These are phyloP conservation scores for Pseudogymnoascus sp. DNA, from an alignment of 2,329 filamentous ascomycete genomes.

Conservation along the genomic window DNA sequence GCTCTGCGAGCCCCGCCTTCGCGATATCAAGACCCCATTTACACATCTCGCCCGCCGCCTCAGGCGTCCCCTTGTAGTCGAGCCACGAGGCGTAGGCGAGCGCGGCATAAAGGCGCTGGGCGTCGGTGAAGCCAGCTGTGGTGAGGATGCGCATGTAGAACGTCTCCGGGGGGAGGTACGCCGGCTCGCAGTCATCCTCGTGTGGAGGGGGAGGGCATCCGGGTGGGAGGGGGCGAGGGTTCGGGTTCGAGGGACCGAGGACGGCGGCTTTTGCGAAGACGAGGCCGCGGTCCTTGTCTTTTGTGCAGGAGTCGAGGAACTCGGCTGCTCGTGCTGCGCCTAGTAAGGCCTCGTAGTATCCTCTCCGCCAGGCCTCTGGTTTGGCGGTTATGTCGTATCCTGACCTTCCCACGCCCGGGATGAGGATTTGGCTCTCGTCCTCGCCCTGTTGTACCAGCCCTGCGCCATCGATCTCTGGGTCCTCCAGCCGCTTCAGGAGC, in stretches of 20 bases:
- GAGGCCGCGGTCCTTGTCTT: constrained; percentile 56
- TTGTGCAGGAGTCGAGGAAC: constrained; percentile 70
- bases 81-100: constrained; percentile 79
- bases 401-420: constrained; percentile 46
- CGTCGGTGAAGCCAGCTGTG: constrained; percentile 68
- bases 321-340: constrained; percentile 68
- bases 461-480: constrained; percentile 58
- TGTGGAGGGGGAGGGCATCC: constrained; percentile 54
- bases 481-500: constrained; percentile 60
- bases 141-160: constrained; percentile 78
- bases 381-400: constrained; percentile 58
- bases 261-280: constrained; percentile 67
- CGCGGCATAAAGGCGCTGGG: constrained; percentile 73
- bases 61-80: constrained; percentile 61
- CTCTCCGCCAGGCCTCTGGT: constrained; percentile 60
- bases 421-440: constrained; percentile 42
- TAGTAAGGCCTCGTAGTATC: constrained; percentile 79
- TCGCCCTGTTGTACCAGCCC: constrained; percentile 47
- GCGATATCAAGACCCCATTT: constrained; percentile 70
- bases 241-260: constrained; percentile 74
- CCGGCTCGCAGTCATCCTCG: constrained; percentile 66
- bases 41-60: constrained; percentile 64
- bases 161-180: constrained; percentile 62
- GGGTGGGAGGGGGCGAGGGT: constrained; percentile 63
- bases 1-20: constrained; percentile 42